Evolutionary conservation across 192 early-diverging fungal species (phyloP).

Genomic region (Rhizoclosmatium sp.): DNA sequence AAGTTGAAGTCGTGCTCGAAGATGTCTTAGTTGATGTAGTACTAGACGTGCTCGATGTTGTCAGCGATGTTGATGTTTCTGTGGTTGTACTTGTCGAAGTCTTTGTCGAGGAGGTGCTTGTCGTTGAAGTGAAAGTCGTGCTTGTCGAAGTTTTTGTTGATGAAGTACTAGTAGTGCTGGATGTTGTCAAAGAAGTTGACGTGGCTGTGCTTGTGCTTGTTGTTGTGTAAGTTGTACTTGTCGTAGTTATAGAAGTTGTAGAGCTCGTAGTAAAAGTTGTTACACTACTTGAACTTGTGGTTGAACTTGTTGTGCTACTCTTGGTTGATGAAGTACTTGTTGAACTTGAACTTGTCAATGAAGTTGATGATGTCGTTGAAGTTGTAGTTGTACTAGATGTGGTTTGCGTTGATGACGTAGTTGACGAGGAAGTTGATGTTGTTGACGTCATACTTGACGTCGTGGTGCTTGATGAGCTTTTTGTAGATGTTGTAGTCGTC

Average conservation of each 20-base stretch:
- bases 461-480: too few relatives aligned
- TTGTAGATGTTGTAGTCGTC: too few relatives aligned
- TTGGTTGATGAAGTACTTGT: not conserved
- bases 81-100: not conserved
- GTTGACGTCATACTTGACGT: not conserved
- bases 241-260: not conserved
- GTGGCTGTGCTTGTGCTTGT: not conserved
- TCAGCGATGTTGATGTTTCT: not conserved
- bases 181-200: not conserved
- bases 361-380: not conserved
- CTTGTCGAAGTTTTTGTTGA: not conserved
- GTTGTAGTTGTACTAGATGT: not conserved
- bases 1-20: not conserved
- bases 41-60: not conserved
- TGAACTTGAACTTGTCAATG: not conserved
- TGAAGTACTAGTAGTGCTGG: not conserved
- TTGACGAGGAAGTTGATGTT: not conserved
- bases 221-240: not conserved
- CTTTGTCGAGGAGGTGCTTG: not conserved
- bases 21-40: not conserved
- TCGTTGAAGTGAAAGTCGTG: conserved; percentile 1
- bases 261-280: not conserved
- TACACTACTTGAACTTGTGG: too few relatives aligned
- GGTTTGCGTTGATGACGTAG: not conserved
- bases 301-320: too few relatives aligned